Conservation (phyloP, 1,284 basidiomycete species). For the Volvariella volvacea region DNA sequence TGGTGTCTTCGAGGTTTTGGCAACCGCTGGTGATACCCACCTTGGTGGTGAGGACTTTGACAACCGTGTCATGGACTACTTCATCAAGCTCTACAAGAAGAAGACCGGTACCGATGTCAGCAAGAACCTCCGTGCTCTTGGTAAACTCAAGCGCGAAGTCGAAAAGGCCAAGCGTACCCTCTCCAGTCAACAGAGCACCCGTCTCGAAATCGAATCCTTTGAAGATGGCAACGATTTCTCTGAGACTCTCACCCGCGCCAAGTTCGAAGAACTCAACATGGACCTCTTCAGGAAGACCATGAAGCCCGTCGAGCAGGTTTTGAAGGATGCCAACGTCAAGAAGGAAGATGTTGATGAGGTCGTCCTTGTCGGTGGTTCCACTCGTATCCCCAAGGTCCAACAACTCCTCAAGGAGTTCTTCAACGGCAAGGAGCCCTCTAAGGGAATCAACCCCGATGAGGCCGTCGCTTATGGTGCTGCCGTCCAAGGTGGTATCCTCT, state of each 20-base stretch:
- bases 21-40: constrained; percentile 98
- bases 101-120: constrained; percentile 89
- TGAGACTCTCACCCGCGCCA: constrained; percentile 94
- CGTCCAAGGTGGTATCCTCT: constrained; percentile 95
- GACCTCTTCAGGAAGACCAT: constrained; percentile 99
- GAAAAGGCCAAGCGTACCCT: constrained; percentile 99
- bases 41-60: constrained; percentile 99
- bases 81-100: constrained; percentile 92
- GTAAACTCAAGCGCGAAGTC: constrained; percentile 97
- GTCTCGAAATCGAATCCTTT: constrained; percentile 89
- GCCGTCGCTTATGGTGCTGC: constrained; percentile 96
- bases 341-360: constrained; percentile 95
- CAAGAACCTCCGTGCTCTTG: constrained; percentile 84
- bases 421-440: constrained; percentile 81
- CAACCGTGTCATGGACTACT: constrained; percentile 91
- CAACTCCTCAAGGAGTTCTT: constrained; percentile 95
- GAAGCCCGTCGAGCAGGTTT: constrained; percentile 98
- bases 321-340: constrained; percentile 97
- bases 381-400: constrained; percentile 98
- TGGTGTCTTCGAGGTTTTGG: constrained; percentile 96
- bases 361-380: constrained; percentile 94
- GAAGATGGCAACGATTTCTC: constrained; percentile 96
- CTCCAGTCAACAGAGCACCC: constrained; percentile 82
- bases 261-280: constrained; percentile 98
- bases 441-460: constrained; percentile 94